phyloP scores from a whole-genome alignment of 2,329 filamentous ascomycete genomes.

The Cladorrhinum sp. region DNA sequence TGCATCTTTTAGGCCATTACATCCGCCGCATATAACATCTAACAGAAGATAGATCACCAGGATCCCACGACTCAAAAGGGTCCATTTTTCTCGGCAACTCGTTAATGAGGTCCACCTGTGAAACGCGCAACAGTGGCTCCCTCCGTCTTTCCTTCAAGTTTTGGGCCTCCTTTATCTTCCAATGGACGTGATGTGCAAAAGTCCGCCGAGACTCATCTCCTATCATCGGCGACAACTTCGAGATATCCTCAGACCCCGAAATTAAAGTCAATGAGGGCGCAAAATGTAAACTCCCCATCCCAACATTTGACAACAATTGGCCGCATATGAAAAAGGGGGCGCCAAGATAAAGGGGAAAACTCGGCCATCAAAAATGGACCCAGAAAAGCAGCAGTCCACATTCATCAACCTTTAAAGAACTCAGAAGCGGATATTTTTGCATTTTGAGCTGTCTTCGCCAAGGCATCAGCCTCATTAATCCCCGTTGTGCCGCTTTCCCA shows the following conservation, averaged over 20 bases:
- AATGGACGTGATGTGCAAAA: neutral
- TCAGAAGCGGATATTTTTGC: neutral
- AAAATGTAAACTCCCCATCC: too few relatives aligned
- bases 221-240: neutral
- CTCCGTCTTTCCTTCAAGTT: neutral
- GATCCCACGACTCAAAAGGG: neutral
- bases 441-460: neutral
- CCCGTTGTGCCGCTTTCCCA: neutral
- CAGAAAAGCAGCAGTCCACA: neutral
- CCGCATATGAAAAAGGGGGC: neutral
- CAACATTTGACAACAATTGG: too few relatives aligned
- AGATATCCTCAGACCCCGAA: neutral
- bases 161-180: neutral
- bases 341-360: neutral
- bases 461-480: neutral
- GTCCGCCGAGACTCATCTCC: neutral
- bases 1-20: too few relatives aligned
- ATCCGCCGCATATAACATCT: too few relatives aligned
- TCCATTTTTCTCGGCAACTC: neutral
- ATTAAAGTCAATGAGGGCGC: too few relatives aligned
- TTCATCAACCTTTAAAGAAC: neutral
- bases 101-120: neutral
- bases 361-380: neutral
- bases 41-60: neutral
- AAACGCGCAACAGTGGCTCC: neutral